phyloP scores from a whole-genome alignment of 139 green algal genomes.

The Chlorella vulgaris region DNA sequence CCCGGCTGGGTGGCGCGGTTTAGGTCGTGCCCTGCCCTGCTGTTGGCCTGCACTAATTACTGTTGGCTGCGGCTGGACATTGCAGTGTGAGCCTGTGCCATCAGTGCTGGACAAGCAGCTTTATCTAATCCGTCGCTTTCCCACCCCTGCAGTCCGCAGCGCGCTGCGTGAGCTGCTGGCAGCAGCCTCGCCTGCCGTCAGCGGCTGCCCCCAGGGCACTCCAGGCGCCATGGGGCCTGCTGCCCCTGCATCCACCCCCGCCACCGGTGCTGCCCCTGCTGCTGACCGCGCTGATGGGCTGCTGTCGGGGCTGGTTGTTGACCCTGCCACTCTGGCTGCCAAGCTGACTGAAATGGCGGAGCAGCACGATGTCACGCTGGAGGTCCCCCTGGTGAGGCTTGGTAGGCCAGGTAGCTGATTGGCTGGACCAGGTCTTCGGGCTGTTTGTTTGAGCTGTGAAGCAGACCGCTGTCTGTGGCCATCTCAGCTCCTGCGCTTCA shows the following conservation, averaged over 20 bases:
- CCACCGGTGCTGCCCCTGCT: background rate
- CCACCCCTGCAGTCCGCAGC: slow-evolving; percentile 15
- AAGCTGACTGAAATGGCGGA: slow-evolving; percentile 36
- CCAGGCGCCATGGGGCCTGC: slow-evolving; percentile 4
- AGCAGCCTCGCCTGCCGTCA: background rate
- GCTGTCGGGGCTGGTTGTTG: slow-evolving; percentile 3
- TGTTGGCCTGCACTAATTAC: too few relatives aligned
- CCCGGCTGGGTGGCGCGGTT: background rate
- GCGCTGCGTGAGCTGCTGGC: slow-evolving; percentile 15
- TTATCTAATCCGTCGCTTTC: background rate
- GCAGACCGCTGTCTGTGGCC: too few relatives aligned
- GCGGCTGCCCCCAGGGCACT: background rate
- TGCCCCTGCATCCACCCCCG: slow-evolving; percentile 39
- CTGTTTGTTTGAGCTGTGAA: too few relatives aligned
- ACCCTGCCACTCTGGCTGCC: slow-evolving; percentile 28
- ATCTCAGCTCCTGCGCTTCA: too few relatives aligned
- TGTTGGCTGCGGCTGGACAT: too few relatives aligned
- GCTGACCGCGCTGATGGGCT: background rate
- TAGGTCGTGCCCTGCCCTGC: too few relatives aligned
- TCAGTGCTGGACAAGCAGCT: too few relatives aligned
- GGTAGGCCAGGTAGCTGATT: background rate
- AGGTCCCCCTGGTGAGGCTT: slow-evolving; percentile 38
- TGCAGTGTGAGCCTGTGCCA: background rate
- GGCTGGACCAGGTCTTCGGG: too few relatives aligned
- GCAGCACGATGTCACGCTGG: slow-evolving; percentile 30